Evolutionary conservation across 73 alveolate genomes (phyloP), one percentile per base, ranked within the genome.

Genomic region (Stentor coeruleus): DNA sequence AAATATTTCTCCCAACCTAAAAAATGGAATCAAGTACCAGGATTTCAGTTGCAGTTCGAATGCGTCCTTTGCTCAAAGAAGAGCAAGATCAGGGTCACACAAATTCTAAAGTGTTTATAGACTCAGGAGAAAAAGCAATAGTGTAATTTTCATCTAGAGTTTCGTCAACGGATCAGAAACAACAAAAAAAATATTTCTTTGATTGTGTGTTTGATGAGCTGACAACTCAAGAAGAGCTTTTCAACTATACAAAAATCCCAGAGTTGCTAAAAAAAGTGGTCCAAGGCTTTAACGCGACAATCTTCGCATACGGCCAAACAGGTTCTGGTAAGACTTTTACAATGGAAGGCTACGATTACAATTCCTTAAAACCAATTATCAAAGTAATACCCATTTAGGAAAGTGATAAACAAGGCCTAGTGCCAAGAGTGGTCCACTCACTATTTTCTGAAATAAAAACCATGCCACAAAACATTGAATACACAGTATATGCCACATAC

Each of bases 281-380:
- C 55, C 95, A 93, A 85, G 99, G 99, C 15, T 96, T 88, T 81
- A 96, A 96, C 82, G 96, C 98, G 31, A 96, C 99, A n/a, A 83
- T 96, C 0, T 96, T 96, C 80, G 98, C 97, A 38, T 96, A 96
- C 83, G 99, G 99, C 6, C 93, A 96, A 76, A 96, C 99, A 20
- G 99, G 99, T 26, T 87, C 96, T 85, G 99, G 99, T 26, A 96
- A 96, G 91, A 96, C 99, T 37, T 94, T 42, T 77, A 92, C 98
- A 3, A 93, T 96, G 98, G 97, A 94, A 92, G 99, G 99, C 35
- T 83, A 86, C 81, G 81, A 82, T 6, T 91, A 91, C 37, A 40
- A 66, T n/a, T n/a, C n/a, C 37, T 20, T 20, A 20, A 20, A 20
- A 40, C 79, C 33, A 11, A 20, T 14, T 28, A 37, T 40, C n/a